Conservation (phyloP, 768 basidiomycete genomes). For the Suillus occidentalis region DNA sequence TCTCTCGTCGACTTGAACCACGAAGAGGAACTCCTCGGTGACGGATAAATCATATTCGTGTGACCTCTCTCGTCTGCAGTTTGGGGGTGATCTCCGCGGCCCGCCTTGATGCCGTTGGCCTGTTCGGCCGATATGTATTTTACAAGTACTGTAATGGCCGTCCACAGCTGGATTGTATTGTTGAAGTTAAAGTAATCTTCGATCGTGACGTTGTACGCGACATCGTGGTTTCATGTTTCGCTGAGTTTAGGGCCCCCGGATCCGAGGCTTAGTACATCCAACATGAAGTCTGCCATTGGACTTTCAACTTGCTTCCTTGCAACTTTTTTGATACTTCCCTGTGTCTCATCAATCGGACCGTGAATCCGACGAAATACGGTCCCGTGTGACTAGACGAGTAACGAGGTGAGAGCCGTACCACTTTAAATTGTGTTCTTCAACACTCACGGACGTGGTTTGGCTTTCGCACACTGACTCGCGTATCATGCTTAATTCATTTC, state of each 20-base stretch:
- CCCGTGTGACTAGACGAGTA: too few relatives aligned
- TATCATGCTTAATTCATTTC: slow-evolving; percentile 1
- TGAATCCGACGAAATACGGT: neutral
- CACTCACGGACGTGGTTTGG: neutral
- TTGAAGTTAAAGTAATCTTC: too few relatives aligned
- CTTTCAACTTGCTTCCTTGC: neutral
- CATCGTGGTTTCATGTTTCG: neutral
- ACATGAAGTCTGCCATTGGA: slow-evolving; percentile 1
- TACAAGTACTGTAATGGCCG: too few relatives aligned
- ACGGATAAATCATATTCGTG: neutral
- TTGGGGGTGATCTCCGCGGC: neutral
- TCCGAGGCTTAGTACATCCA: slow-evolving; percentile 3
- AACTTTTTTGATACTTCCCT: neutral
- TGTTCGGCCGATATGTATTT: slow-evolving; percentile 4
- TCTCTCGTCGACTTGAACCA: neutral
- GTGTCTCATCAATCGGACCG: neutral
- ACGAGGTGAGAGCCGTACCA: neutral
- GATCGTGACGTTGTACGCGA: neutral
- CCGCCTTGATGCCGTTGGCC: neutral
- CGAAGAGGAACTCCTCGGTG: neutral
- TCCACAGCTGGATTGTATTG: too few relatives aligned
- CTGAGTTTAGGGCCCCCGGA: slow-evolving; percentile 2
- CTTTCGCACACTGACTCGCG: slow-evolving; percentile 1
- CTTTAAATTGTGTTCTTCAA: neutral
- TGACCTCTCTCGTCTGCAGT: neutral